A percentile compares a stretch with the other conserved stretches of the same genome.
These are phyloP conservation scores for Stephanodiscus triporus DNA, from an alignment of 108 stramenopile genomes.

Conservation along the genomic window DNA sequence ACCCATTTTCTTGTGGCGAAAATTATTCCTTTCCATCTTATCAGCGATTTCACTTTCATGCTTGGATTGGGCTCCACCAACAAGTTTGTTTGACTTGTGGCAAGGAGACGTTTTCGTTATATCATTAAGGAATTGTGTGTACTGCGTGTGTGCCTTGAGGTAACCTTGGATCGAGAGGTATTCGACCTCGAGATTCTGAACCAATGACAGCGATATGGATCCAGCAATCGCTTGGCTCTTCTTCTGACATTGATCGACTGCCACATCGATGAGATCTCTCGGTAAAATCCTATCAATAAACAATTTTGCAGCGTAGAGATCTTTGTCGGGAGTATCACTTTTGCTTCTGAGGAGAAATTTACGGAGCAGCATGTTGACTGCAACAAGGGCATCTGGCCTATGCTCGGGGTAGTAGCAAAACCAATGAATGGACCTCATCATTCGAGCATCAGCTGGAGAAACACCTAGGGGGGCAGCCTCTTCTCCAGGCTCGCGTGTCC, in stretches of 20 bases:
- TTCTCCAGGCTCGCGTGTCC: conserved; percentile 45
- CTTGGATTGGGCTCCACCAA: conserved; percentile 10
- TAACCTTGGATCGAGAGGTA: conserved; percentile 32
- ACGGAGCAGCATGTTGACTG: conserved; percentile 70
- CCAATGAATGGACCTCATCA: conserved; percentile 71
- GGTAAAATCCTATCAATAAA: conserved; percentile 39
- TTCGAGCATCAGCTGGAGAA: conserved; percentile 41
- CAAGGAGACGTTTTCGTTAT: conserved; percentile 40
- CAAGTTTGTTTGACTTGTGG: conserved; percentile 25
- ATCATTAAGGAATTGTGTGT: conserved; percentile 37
- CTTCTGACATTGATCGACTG: conserved; percentile 21
- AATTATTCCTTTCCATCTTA: conserved; percentile 47
- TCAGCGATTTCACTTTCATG: conserved; percentile 57
- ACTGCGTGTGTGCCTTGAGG: conserved; percentile 39
- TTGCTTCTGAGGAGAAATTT: conserved; percentile 50
- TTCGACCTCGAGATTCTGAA: conserved; percentile 39
- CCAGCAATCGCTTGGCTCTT: conserved; percentile 9
- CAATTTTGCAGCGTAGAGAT: conserved; percentile 25
- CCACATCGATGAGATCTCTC: conserved; percentile 31
- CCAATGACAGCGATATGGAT: conserved; percentile 19
- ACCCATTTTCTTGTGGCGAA: conserved; percentile 48
- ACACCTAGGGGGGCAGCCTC: conserved; percentile 35
- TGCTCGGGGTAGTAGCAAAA: conserved; percentile 62
- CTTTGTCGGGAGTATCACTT: conserved; percentile 14
- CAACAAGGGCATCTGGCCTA: conserved; percentile 68